A percentile compares a stretch with the other conserved stretches of the same genome.
Evolutionary conservation across 2,329 filamentous ascomycete species (phyloP).

Genomic region (Aureobasidium namibiae): DNA sequence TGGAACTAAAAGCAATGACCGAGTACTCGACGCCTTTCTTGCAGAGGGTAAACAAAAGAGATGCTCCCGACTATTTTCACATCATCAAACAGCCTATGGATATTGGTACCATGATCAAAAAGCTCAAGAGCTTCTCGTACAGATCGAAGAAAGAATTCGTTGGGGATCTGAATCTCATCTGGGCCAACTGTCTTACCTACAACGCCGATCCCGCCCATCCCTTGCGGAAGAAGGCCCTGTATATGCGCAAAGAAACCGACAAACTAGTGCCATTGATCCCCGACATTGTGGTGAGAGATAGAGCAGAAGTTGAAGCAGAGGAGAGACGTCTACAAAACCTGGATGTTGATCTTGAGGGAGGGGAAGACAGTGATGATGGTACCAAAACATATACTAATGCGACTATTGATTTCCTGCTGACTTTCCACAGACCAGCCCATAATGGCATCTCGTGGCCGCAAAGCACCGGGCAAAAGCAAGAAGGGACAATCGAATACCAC

Average conservation of each 20-base stretch:
- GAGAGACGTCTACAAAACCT: slow-evolving; percentile 71
- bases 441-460: slow-evolving; percentile 91
- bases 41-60: slow-evolving; percentile 89
- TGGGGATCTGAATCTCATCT: slow-evolving; percentile 85
- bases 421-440: slow-evolving; percentile 61
- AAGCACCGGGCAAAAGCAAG: slow-evolving; percentile 71
- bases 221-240: slow-evolving; percentile 82
- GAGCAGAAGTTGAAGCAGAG: slow-evolving; percentile 76
- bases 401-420: neutral
- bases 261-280: slow-evolving; percentile 93
- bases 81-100: slow-evolving; percentile 98
- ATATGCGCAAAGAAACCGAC: slow-evolving; percentile 96
- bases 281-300: slow-evolving; percentile 80
- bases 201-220: slow-evolving; percentile 85
- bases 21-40: slow-evolving; percentile 97
- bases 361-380: slow-evolving; percentile 82
- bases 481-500: slow-evolving; percentile 53
- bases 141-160: slow-evolving; percentile 83
- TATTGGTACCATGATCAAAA: slow-evolving; percentile 95
- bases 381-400: slow-evolving; percentile 16
- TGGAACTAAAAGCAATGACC: slow-evolving; percentile 92
- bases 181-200: slow-evolving; percentile 94
- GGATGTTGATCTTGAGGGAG: slow-evolving; percentile 72
- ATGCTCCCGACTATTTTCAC: slow-evolving; percentile 90
- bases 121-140: slow-evolving; percentile 61